A percentile compares a stretch with the other conserved stretches of the same genome.
Evolutionary conservation across 1,284 basidiomycete species (phyloP).

Genomic region (Marasmius sp.): DNA sequence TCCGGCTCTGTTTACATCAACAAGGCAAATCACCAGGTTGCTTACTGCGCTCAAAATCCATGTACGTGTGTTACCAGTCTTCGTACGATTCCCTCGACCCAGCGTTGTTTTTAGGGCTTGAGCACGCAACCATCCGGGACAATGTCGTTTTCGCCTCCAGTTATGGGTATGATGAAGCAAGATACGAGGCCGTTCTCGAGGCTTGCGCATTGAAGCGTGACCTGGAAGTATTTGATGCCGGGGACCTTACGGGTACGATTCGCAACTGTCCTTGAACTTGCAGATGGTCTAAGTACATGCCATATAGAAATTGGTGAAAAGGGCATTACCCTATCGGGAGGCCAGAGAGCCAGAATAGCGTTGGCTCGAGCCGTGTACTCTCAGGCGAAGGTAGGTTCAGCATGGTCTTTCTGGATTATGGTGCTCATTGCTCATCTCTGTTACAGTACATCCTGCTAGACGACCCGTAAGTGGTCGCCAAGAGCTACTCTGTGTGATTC

Average conservation of each 20-base stretch:
- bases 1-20: conserved; percentile 61
- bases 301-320: conserved; percentile 71
- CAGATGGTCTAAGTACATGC: conserved; percentile 5
- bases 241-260: conserved; percentile 70
- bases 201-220: conserved; percentile 81
- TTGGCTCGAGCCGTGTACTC: conserved; percentile 69
- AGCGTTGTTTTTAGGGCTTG: conserved; percentile 49
- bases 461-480: conserved; percentile 58
- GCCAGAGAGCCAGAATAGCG: conserved; percentile 78
- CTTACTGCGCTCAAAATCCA: conserved; percentile 68
- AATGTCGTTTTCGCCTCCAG: conserved; percentile 80
- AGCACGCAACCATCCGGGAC: conserved; percentile 76
- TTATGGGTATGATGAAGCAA: conserved; percentile 61
- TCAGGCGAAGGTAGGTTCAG: conserved; percentile 47
- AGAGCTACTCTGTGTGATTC: background rate
- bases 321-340: conserved; percentile 78
- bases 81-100: conserved; percentile 5
- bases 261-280: too few relatives aligned
- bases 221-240: conserved; percentile 74
- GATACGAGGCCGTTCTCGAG: conserved; percentile 75
- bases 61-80: conserved; percentile 39
- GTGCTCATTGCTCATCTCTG: background rate
- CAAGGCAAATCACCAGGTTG: conserved; percentile 61
- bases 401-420: conserved; percentile 1
- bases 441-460: conserved; percentile 77